Evolutionary conservation across 345 rosid species (phyloP), one percentile per base, ranked within the genome.

Genomic region (Murraya koenigii): DNA sequence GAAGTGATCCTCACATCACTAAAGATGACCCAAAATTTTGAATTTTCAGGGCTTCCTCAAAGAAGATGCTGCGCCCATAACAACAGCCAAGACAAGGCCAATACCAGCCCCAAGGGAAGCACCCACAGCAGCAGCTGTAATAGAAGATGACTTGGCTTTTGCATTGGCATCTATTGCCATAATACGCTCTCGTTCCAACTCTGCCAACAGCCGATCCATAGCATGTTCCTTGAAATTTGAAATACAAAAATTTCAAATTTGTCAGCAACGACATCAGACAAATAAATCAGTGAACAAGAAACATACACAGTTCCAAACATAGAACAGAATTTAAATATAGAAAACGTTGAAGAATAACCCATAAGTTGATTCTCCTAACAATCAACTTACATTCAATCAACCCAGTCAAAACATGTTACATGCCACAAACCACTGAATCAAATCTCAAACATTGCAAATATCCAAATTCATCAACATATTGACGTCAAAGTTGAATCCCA

Each of bases 81-180:
- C 98, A 56, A 95, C 88, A 39, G 98, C 99, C 86, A 95, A 81
- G 66, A 91, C 93, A 75, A 95, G 80, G 74, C 99, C 97, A 23
- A 95, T 87, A 78, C 97, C 97, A 8, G 99, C 98, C 73, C 99
- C 99, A n/a, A 95, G 78, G 30, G 97, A 93, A 79, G 99, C 99
- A 23, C 99, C 99, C 2, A 93, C 97, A 0, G 95, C 90, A 6
- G 99, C 97, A 62, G 99, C 92, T 22, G 97, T 85, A 80, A 88
- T 65, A 1, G 97, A 84, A 13, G 91, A 90, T 78, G 88, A 79
- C 88, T 92, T 92, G 15, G 84, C 85, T 80, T 86, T 82, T 44
- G 91, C 75, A 55, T 76, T 83, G 25, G 76, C 77, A 74, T 82
- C 87, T 60, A 71, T 65, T 23, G 87, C 82, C 62, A 56, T 39